A percentile compares a stretch with the other conserved stretches of the same genome.
Evolutionary conservation across 108 stramenopile species (phyloP).

Genomic region (Skeletonema tropicum): DNA sequence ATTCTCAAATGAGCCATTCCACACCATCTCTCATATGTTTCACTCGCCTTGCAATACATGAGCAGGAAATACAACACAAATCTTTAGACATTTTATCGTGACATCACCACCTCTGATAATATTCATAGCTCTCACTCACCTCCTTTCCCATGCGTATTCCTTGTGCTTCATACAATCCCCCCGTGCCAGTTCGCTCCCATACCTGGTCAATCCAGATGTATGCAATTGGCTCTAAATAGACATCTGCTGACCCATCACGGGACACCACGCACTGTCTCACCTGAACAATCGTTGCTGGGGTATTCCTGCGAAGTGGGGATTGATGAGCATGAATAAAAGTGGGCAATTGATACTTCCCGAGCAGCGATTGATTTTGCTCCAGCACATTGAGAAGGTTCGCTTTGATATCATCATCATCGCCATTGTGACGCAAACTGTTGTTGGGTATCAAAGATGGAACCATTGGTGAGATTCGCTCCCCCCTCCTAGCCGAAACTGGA

Average conservation of each 20-base stretch:
- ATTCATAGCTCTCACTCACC: conserved; percentile 27
- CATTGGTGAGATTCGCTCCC: conserved; percentile 44
- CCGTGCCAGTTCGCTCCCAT: conserved; percentile 52
- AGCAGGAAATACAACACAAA: not conserved
- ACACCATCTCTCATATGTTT: conserved; percentile 33
- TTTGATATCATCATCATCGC: conserved; percentile 25
- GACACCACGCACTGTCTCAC: conserved; percentile 47
- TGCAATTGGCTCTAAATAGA: conserved; percentile 52
- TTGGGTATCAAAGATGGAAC: conserved; percentile 32
- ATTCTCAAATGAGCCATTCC: conserved; percentile 31
- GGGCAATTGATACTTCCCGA: conserved; percentile 19
- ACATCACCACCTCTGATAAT: conserved; percentile 1
- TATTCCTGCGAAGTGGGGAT: conserved; percentile 29
- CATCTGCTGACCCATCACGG: conserved; percentile 69
- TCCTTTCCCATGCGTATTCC: conserved; percentile 60
- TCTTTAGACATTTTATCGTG: not conserved
- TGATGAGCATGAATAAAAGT: conserved; percentile 63
- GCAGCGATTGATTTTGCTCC: conserved; percentile 27
- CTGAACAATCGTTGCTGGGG: conserved; percentile 64
- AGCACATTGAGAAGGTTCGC: conserved; percentile 17
- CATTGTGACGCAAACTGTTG: not conserved
- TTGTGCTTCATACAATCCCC: conserved; percentile 58
- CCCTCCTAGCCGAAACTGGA: conserved; percentile 47
- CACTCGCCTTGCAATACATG: conserved; percentile 9
- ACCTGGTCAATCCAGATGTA: conserved; percentile 65